Percentiles rank a stretch among this genome's conserved stretches.
Conservation (phyloP, 2,329 filamentous ascomycete genomes). For the Thielaviopsis punctulata region DNA sequence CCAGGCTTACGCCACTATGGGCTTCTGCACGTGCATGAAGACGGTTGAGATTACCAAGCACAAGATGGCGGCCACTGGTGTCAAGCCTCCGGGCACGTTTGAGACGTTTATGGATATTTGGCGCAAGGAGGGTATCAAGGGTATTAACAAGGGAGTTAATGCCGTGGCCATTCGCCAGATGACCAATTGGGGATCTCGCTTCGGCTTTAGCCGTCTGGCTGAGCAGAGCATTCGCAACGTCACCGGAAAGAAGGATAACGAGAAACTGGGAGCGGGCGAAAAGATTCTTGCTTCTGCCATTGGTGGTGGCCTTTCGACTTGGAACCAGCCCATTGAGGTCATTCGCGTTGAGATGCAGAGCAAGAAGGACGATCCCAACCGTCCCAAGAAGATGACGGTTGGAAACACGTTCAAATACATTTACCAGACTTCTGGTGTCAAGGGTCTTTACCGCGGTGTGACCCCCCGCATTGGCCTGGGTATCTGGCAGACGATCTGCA, state of each 20-base stretch:
- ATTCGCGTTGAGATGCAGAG: conserved; percentile 99
- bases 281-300: conserved; percentile 77
- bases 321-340: conserved; percentile 99
- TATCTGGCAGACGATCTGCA: conserved; percentile 98
- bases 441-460: conserved; percentile 90
- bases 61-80: conserved; percentile 72
- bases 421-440: conserved; percentile 72
- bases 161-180: conserved; percentile 97
- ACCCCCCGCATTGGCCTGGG: conserved; percentile 84
- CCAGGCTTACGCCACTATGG: conserved; percentile 98
- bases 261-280: conserved; percentile 64
- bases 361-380: conserved; percentile 94
- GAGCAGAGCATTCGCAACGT: conserved; percentile 70
- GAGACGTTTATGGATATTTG: conserved; percentile 96
- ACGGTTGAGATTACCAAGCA: conserved; percentile 98
- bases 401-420: conserved; percentile 76
- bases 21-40: conserved; percentile 99
- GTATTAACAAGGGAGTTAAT: conserved; percentile 98
- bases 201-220: conserved; percentile 80
- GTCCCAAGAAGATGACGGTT: conserved; percentile 97
- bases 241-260: conserved; percentile 61
- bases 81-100: conserved; percentile 79
- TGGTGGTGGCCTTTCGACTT: conserved; percentile 87
- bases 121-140: conserved; percentile 77
- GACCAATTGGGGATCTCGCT: conserved; percentile 97